phyloP scores from a whole-genome alignment of 208 protist genomes.

The Tritrichomonas foetus region DNA sequence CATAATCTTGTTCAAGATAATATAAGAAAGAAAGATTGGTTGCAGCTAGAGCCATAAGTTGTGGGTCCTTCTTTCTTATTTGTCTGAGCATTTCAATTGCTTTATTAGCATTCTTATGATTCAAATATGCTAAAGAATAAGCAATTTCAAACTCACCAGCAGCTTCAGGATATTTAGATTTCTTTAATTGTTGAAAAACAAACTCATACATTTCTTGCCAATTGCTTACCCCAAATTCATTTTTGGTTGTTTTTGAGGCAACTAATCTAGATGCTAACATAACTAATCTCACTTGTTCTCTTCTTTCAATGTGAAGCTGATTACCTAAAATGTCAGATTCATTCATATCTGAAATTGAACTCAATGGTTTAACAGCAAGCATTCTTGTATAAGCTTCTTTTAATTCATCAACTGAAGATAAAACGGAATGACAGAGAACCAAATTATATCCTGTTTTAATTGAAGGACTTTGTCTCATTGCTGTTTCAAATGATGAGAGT shows the following conservation, averaged over 20 bases:
- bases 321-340: not conserved
- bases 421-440: constrained; percentile 11
- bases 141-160: constrained; percentile 28
- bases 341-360: not conserved
- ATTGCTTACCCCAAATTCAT: too few relatives aligned
- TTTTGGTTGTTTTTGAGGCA: not conserved
- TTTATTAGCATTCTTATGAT: not conserved
- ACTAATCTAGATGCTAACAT: constrained; percentile 3
- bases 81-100: not conserved
- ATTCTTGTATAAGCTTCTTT: not conserved
- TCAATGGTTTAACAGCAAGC: not conserved
- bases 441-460: constrained; percentile 36
- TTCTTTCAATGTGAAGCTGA: not conserved
- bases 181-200: not conserved
- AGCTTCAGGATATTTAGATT: constrained; percentile 33
- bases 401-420: not conserved
- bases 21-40: constrained; percentile 93
- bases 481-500: not conserved
- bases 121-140: not conserved
- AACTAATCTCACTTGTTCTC: constrained; percentile 13
- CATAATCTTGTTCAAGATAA: constrained; percentile 89
- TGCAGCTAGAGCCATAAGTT: constrained; percentile 61
- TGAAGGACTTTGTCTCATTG: not conserved
- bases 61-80: constrained; percentile 21
- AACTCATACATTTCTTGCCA: constrained; percentile 3